Evolutionary conservation across 768 basidiomycete genomes (phyloP), one percentile per base, ranked within the genome.

Genomic region (Leccinum olivaceopallidum): DNA sequence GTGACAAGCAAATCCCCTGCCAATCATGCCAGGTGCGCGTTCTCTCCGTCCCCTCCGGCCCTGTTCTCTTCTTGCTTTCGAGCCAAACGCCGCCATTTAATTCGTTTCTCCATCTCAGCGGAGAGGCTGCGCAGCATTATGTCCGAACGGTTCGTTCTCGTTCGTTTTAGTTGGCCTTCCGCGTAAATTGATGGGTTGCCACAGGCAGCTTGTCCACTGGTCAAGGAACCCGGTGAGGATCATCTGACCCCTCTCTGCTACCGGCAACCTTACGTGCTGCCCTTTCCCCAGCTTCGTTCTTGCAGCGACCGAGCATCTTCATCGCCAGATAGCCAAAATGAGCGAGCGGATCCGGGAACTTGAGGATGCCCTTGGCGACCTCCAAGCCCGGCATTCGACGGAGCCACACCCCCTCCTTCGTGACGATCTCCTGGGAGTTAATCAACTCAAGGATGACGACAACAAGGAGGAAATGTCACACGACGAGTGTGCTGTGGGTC

Each of bases 1-100:
- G 89, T 77, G 87, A 90, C 82, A 90, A 90, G 78, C 82, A 87
- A 64, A 87, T 90, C 57, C 89, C 89, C 10, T 90, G 89, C 69
- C 86, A 89, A 70, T 88, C 88, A 1, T 90, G 89, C 70, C 84
- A 85, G 78, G 87, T 85, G 69, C 47, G 77, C 72, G 36, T 60
- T 30, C 16, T 55, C 22, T 39, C 22, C 37, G 28, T 50, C 16
- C 49, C 8, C 26, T 24, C 49, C 49, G 49, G 44, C 12, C 8
- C 44, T 20, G 20, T 47, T 47, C 12, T 22, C 20, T 44, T 44
- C 44, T 47, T 44, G 6, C 44, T 47, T 47, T 47, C 20, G 20
- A 44, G 10, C n/a, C 42, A 20, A 34, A 47, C 44, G 12, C 44
- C 44, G 18, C 44, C 44, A 22, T 12, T 47, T 47, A 47, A 47